Evolutionary conservation across 2,329 filamentous ascomycete genomes (phyloP), one percentile per base, ranked within the genome.

Genomic region (Coleophoma eucalyptorum): DNA sequence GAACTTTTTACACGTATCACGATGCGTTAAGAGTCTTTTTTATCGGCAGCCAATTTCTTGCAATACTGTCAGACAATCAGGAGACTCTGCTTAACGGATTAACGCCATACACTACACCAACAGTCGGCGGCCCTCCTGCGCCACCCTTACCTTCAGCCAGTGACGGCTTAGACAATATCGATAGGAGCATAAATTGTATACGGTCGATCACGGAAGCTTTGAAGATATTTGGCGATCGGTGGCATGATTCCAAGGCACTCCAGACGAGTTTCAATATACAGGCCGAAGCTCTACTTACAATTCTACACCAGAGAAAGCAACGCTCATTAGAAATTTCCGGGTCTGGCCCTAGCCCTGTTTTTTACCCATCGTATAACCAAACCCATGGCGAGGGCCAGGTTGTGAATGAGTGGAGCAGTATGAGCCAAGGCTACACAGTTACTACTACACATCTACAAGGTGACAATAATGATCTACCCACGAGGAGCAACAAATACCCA

Each of bases 1-100:
- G 79, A 15, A 80, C 86, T 4, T 87, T 93, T 47, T 82, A 94
- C 61, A 93, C 89, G 1, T 96, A 92, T 60, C 86, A 95, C 62
- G 93, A 97, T 64, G 89, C 91, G 1, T 79, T 96, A 62, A 84
- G 92, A 48, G 85, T 90, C 1, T 94, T 89, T 62, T 96, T 86
- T 60, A 82, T 86, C 71, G 82, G 78, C 13, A 81, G 75, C 53
- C 83, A 86, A 59, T 79, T 86, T 51, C 68, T 84, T 15, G 79
- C 81, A 1, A 80, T 85, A 7, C 67, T 86, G n/a, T 72, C 72
- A 3, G 79, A 81, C 53, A 75, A 78, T 1, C 77, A 78, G 48
- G 78, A 84, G 41, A 67, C 79, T 53, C 72, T 86, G 3, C 68
- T 86, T 6, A 74, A 74, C 32, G 72, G 59, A 10, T 47, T 62